Evolutionary conservation across 2,329 filamentous ascomycete genomes (phyloP).

Genomic region (Ascochyta clinopodiicola): DNA sequence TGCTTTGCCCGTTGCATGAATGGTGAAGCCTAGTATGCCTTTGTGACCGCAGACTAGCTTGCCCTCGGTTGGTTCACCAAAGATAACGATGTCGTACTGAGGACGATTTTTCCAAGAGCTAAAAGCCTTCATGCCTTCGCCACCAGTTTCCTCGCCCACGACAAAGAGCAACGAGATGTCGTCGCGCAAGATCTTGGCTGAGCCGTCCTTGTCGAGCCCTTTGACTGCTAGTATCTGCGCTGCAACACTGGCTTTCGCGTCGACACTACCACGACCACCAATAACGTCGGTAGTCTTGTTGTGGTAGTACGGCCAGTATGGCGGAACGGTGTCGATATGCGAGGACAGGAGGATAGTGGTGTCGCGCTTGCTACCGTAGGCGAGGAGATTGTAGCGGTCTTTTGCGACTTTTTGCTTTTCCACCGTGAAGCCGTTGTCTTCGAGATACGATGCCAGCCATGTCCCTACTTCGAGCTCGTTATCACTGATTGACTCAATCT

Average conservation of each 20-base stretch:
- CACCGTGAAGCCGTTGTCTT: constrained; percentile 65
- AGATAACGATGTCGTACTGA: constrained; percentile 74
- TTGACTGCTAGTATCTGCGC: constrained; percentile 74
- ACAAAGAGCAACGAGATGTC: constrained; percentile 64
- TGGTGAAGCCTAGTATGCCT: constrained; percentile 72
- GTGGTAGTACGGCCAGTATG: constrained; percentile 71
- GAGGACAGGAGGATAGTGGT: constrained; percentile 73
- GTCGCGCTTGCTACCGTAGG: constrained; percentile 62
- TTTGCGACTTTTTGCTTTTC: constrained; percentile 62
- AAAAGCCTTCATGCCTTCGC: constrained; percentile 75
- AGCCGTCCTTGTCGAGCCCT: constrained; percentile 51
- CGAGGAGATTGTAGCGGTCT: constrained; percentile 77
- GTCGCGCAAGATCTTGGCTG: constrained; percentile 43
- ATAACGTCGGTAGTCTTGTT: constrained; percentile 61
- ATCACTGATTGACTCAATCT: constrained; percentile 73
- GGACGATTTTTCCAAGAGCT: constrained; percentile 46
- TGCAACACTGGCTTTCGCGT: constrained; percentile 65
- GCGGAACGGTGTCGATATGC: constrained; percentile 79
- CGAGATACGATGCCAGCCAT: constrained; percentile 73
- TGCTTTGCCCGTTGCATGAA: constrained; percentile 75
- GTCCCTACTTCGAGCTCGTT: constrained; percentile 72
- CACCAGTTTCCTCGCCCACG: constrained; percentile 82
- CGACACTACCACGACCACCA: constrained; percentile 76
- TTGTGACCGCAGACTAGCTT: constrained; percentile 92
- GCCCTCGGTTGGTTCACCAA: constrained; percentile 91